A percentile compares a stretch with the other conserved stretches of the same genome.
These are phyloP conservation scores for Pueraria montana DNA, from an alignment of 306 rosid species.

Conservation along the genomic window DNA sequence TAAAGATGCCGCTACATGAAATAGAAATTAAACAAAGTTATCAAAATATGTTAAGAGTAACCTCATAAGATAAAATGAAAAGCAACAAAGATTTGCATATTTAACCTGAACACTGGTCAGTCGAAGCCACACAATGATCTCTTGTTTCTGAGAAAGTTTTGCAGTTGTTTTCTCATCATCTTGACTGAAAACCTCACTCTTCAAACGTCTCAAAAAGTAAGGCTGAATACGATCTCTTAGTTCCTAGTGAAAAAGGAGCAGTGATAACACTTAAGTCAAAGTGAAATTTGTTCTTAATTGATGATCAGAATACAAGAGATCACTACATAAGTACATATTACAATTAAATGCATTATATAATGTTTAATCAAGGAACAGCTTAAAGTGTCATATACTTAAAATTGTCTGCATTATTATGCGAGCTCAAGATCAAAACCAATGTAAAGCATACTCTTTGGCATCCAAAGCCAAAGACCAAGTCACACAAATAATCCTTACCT, in stretches of 20 bases:
- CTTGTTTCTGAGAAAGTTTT: slow-evolving; percentile 83
- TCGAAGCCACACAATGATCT: slow-evolving; percentile 90
- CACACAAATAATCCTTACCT: slow-evolving; percentile 60
- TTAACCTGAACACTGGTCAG: slow-evolving; percentile 83
- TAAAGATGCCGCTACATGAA: slow-evolving; percentile 76
- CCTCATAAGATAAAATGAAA: slow-evolving; percentile 29
- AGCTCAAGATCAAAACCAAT: slow-evolving; percentile 1
- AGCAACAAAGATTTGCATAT: slow-evolving; percentile 36
- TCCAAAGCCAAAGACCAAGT: slow-evolving; percentile 24
- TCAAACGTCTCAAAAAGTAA: slow-evolving; percentile 85
- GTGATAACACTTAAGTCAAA: background rate
- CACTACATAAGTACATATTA: slow-evolving; percentile 12
- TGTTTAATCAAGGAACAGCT: background rate
- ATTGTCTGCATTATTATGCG: background rate
- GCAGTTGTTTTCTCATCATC: slow-evolving; percentile 60
- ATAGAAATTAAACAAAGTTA: slow-evolving; percentile 31
- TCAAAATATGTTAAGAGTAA: slow-evolving; percentile 1
- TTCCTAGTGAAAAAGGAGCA: slow-evolving; percentile 55
- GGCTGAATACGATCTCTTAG: slow-evolving; percentile 87
- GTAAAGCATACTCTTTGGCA: background rate
- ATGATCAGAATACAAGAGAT: slow-evolving; percentile 10
- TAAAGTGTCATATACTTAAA: background rate
- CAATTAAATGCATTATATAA: slow-evolving; percentile 9
- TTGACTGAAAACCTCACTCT: slow-evolving; percentile 86
- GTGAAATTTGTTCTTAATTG: slow-evolving; percentile 14